phyloP scores from a whole-genome alignment of 768 basidiomycete genomes.

The Pulveroboletus sp. region DNA sequence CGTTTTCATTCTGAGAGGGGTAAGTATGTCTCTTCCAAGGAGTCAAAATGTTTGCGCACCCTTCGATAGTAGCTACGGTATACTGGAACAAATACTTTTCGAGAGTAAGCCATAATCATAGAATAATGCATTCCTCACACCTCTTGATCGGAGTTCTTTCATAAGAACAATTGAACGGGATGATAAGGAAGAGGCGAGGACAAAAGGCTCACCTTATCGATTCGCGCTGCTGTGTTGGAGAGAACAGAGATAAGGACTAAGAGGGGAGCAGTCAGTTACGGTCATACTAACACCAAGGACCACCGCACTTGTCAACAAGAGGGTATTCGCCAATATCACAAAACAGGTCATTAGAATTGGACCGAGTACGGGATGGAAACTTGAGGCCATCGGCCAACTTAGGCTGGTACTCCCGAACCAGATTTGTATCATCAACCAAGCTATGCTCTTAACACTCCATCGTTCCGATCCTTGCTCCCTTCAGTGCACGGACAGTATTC shows the following conservation, averaged over 20 bases:
- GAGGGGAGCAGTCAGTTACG: not conserved
- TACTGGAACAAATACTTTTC: slow-evolving; percentile 80
- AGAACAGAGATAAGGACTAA: slow-evolving; percentile 78
- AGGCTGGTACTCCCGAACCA: slow-evolving; percentile 81
- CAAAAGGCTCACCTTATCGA: slow-evolving; percentile 46
- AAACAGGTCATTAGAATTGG: slow-evolving; percentile 77
- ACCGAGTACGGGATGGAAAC: slow-evolving; percentile 67
- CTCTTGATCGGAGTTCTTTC: slow-evolving; percentile 57
- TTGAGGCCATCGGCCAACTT: slow-evolving; percentile 50
- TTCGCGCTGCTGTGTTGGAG: slow-evolving; percentile 83
- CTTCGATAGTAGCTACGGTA: slow-evolving; percentile 83
- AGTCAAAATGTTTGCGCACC: slow-evolving; percentile 37
- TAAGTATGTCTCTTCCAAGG: slow-evolving; percentile 4
- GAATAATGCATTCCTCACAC: slow-evolving; percentile 24
- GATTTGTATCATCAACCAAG: slow-evolving; percentile 83
- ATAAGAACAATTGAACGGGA: not conserved
- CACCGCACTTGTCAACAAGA: slow-evolving; percentile 71
- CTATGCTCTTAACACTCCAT: slow-evolving; percentile 45
- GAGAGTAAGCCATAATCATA: slow-evolving; percentile 12
- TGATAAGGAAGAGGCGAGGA: not conserved
- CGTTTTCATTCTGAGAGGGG: slow-evolving; percentile 62
- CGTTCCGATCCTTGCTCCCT: slow-evolving; percentile 25
- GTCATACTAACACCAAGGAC: not conserved
- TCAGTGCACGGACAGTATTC: slow-evolving; percentile 22
- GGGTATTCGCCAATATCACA: slow-evolving; percentile 73